These are phyloP conservation scores for Agrocybe pediades DNA, from an alignment of 768 basidiomycete genomes.

Conservation along the genomic window DNA sequence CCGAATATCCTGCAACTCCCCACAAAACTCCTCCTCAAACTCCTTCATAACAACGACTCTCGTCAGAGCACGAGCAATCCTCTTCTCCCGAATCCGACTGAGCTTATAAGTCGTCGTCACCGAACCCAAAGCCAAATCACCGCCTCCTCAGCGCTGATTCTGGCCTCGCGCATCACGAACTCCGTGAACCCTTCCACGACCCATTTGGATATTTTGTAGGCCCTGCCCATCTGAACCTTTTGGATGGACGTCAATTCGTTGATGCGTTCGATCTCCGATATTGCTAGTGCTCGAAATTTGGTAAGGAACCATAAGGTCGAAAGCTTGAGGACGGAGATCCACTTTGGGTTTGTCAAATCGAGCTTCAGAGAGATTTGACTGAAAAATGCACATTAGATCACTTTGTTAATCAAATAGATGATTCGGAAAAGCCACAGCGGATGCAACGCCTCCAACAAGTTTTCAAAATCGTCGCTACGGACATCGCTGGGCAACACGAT, in stretches of 20 bases:
- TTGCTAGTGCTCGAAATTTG: not conserved
- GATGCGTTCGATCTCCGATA: not conserved
- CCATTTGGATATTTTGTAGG: constrained; percentile 7
- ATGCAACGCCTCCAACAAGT: not conserved
- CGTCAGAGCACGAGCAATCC: too few relatives aligned
- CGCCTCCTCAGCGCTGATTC: constrained; percentile 8
- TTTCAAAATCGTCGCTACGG: not conserved
- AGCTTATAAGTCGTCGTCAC: constrained; percentile 8
- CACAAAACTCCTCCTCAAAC: not conserved
- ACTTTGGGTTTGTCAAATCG: not conserved
- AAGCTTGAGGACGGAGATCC: not conserved
- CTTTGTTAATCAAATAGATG: not conserved
- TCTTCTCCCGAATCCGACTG: constrained; percentile 2
- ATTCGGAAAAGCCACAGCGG: not conserved
- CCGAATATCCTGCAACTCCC: not conserved
- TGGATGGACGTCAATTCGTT: constrained; percentile 17
- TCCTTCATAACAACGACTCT: not conserved
- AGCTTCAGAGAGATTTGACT: not conserved
- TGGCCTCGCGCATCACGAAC: not conserved
- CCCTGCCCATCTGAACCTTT: constrained; percentile 15
- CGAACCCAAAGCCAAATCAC: constrained; percentile 5
- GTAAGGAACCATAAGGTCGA: not conserved
- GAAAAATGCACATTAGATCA: not conserved
- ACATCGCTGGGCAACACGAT: not conserved
- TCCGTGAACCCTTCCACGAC: constrained; percentile 2